phyloP scores from a whole-genome alignment of 768 basidiomycete species.

The Xanthoconium stramineum region DNA sequence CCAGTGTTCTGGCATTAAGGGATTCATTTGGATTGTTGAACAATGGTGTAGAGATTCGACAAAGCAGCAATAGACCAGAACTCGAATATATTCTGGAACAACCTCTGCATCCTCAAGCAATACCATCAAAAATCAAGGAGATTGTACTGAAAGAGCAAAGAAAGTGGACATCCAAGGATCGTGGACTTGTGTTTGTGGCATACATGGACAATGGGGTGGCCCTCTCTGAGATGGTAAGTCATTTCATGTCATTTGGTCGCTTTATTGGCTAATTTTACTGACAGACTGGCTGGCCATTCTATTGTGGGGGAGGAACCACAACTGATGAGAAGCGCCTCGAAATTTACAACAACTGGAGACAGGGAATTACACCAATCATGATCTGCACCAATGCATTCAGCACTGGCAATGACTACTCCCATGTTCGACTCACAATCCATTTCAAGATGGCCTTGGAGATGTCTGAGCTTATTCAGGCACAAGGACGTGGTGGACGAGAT shows the following conservation, averaged over 20 bases:
- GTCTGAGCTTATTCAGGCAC: background rate
- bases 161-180: background rate
- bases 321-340: too few relatives aligned
- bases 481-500: background rate
- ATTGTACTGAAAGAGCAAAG: too few relatives aligned
- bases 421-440: background rate
- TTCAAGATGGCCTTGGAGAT: background rate
- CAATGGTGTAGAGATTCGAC: too few relatives aligned
- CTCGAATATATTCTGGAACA: background rate
- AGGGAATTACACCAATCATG: background rate
- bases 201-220: background rate
- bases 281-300: background rate
- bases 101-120: too few relatives aligned
- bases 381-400: background rate
- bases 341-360: background rate
- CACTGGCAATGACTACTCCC: background rate
- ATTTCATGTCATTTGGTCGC: too few relatives aligned
- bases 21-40: too few relatives aligned
- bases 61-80: background rate
- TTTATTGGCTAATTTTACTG: too few relatives aligned
- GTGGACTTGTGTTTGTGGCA: background rate
- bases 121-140: too few relatives aligned
- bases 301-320: background rate
- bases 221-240: background rate
- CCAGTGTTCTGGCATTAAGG: too few relatives aligned